Conservation (phyloP, 2,329 filamentous ascomycete genomes). For the Exophiala sp. region DNA sequence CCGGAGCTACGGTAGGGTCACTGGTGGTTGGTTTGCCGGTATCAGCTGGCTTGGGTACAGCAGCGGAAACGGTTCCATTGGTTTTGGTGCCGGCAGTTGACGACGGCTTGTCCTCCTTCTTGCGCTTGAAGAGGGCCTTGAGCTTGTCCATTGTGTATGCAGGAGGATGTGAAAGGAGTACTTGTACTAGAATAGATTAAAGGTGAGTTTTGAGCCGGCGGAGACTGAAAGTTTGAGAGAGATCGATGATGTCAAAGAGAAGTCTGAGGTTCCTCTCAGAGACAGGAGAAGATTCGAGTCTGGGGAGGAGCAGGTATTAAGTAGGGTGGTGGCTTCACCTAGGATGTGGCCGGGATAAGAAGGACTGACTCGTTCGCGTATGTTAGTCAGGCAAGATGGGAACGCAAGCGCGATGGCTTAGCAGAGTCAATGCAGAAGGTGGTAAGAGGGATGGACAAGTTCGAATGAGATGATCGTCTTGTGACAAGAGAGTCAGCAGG, state of each 20-base stretch:
- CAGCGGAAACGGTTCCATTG: constrained; percentile 12
- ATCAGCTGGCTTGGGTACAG: constrained; percentile 19
- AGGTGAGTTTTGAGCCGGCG: background rate
- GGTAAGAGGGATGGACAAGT: constrained; percentile 11
- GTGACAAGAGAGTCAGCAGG: constrained; percentile 5
- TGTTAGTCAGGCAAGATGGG: background rate
- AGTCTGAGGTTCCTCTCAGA: background rate
- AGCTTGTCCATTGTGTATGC: constrained; percentile 28
- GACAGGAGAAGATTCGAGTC: constrained; percentile 9
- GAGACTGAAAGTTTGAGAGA: no score
- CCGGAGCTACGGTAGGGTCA: constrained; percentile 21
- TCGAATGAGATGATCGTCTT: constrained; percentile 11
- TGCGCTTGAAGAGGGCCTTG: constrained; percentile 28
- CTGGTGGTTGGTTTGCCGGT: constrained; percentile 20
- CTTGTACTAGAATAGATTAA: constrained; percentile 14
- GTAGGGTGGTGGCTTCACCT: constrained; percentile 12
- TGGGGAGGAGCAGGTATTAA: constrained; percentile 17
- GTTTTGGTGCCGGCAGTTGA: constrained; percentile 20
- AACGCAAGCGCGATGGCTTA: constrained; percentile 20
- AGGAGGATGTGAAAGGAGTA: constrained; percentile 17
- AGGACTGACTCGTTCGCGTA: background rate
- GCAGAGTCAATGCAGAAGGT: background rate
- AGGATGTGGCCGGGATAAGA: constrained; percentile 12
- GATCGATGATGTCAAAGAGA: no score
- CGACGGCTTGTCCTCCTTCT: constrained; percentile 17